Base-by-base conservation (phyloP, 176 grass and related monocot genomes). In the Puya raimondii region DNA sequence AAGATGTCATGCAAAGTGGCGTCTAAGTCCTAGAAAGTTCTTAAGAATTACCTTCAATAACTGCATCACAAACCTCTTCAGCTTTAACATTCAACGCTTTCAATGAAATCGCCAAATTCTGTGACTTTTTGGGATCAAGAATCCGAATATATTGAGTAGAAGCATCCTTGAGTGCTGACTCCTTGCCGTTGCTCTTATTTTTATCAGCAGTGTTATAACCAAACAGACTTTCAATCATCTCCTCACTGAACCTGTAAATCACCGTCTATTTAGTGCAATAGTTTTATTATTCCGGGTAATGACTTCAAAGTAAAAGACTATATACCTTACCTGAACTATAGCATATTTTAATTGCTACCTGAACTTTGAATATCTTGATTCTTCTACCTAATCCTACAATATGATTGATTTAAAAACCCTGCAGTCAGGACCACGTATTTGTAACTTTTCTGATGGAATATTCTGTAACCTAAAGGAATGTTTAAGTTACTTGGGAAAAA, bases 151-250 rank as follows among this genome's bases (percentile, higher is more conserved):
- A 68, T 50, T 77, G 66, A 63, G 58, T 9, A 22, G 47, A 16
- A 27, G 66, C 1, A 68, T 5, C 18, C 29, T 69, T 69, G 21
- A 53, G 48, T 50, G 51, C 8, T 63, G 33, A 11, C 14, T 69
- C 75, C 12, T 66, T 66, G 33, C 53, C 75, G 14, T 29, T 14
- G 18, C 9, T 59, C 53, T 77, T 77, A 12, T 14, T 18, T 23
- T 77, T 69, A 63, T 69, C 47, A 69, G 66, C 33, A 77, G 65
- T 11, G 47, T 7, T 57, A 22, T 69, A 77, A 61, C 75, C 66
- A 77, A 77, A 77, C 18, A 77, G 66, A 77, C 53, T 77, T 77
- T 77, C 65, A 63, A 77, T 77, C 65, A 69, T 77, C 66, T 77
- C 75, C 53, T 77, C 75, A 63, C 69, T 67, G 63, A 77, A 69